phyloP scores from a whole-genome alignment of 2,329 filamentous ascomycete genomes.

The Fusarium multiceps region DNA sequence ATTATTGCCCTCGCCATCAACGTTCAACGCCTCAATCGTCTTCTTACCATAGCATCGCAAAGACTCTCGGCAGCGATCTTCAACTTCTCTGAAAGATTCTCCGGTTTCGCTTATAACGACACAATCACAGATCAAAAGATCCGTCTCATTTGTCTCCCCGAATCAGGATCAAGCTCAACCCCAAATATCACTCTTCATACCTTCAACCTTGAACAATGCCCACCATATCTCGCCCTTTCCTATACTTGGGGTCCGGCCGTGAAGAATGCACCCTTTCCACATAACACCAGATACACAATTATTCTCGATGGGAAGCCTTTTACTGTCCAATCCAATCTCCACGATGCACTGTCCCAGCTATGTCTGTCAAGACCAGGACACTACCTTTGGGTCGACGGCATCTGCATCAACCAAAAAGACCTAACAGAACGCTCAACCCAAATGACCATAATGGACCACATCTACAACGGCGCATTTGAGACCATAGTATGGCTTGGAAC shows the following conservation, averaged over 20 bases:
- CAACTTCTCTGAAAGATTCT: too few relatives aligned
- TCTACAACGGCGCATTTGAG: background rate
- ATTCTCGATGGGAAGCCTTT: background rate
- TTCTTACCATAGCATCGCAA: background rate
- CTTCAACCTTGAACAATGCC: background rate
- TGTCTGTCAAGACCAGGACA: background rate
- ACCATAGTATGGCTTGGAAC: background rate
- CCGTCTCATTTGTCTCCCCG: background rate
- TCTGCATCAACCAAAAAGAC: background rate
- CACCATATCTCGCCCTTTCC: background rate
- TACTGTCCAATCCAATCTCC: background rate
- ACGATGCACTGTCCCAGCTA: background rate
- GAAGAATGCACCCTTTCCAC: fast-evolving
- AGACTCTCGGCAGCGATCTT: background rate
- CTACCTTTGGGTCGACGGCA: background rate
- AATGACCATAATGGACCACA: background rate
- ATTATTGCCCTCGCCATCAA: background rate
- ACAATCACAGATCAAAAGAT: background rate
- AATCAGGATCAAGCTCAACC: background rate
- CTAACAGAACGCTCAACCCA: background rate
- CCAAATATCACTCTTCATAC: background rate
- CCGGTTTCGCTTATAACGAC: background rate
- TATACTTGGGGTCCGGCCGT: background rate
- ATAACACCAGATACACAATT: fast-evolving
- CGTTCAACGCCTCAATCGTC: background rate